A percentile compares a stretch with the other conserved stretches of the same genome.
These are phyloP conservation scores for Daldinia concentrica DNA, from an alignment of 495 filamentous ascomycete genomes.

Conservation along the genomic window DNA sequence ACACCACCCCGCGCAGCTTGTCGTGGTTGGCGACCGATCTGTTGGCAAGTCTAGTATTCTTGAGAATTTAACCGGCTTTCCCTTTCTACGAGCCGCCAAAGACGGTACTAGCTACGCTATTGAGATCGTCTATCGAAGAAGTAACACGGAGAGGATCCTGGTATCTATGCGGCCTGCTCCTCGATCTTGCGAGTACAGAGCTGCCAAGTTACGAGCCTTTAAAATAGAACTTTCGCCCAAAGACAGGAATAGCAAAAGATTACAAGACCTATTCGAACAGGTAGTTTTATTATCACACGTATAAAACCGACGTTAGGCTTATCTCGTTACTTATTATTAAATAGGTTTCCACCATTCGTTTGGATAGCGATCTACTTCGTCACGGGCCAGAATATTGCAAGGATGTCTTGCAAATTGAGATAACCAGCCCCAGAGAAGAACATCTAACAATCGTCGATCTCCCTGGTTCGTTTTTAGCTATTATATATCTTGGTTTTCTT, in stretches of 20 bases:
- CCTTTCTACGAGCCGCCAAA: slow-evolving; percentile 55
- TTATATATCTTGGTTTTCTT: too few species aligned
- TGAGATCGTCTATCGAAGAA: slow-evolving; percentile 59
- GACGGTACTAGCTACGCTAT: slow-evolving; percentile 66
- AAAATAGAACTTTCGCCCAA: slow-evolving; percentile 8
- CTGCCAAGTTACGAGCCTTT: slow-evolving; percentile 38
- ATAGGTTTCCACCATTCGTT: background rate
- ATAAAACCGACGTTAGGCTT: background rate
- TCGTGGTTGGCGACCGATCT: slow-evolving; percentile 59
- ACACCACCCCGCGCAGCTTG: slow-evolving; percentile 42
- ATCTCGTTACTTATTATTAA: background rate
- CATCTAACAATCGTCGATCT: slow-evolving; percentile 71
- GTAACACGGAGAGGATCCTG: slow-evolving; percentile 24
- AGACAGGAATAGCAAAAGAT: slow-evolving; percentile 46
- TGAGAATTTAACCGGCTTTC: slow-evolving; percentile 59
- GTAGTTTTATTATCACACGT: slow-evolving; percentile 16
- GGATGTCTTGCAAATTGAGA: slow-evolving; percentile 65
- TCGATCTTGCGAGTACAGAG: background rate
- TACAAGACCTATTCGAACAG: slow-evolving; percentile 40
- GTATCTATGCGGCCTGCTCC: slow-evolving; percentile 10
- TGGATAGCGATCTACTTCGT: too few species aligned
- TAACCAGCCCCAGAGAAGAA: slow-evolving; percentile 61
- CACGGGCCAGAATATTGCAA: slow-evolving; percentile 53
- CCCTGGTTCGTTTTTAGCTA: slow-evolving; percentile 27
- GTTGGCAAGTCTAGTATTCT: slow-evolving; percentile 60